Conservation (phyloP, 169 alveolate genomes). For the Eimeria brunetti region DNA sequence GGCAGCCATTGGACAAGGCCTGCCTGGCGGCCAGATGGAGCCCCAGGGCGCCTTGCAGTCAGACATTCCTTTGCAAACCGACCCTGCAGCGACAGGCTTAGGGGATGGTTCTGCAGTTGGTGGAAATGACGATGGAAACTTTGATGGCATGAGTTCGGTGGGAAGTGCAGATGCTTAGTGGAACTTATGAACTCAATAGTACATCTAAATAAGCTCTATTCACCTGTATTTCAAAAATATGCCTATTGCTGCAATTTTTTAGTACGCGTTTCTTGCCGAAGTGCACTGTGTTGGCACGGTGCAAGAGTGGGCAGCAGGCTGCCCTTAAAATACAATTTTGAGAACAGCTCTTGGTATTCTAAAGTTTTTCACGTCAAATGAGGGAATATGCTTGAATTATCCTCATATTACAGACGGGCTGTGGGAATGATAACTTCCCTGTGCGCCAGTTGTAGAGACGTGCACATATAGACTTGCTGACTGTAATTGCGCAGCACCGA, state of each 20-base stretch:
- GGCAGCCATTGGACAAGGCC: conserved; percentile 27
- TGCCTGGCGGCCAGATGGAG: background rate
- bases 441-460: background rate
- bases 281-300: background rate
- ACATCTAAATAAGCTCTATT: background rate
- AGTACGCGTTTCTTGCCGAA: background rate
- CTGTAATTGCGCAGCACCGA: background rate
- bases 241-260: background rate
- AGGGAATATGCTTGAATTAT: background rate
- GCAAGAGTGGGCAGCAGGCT: background rate
- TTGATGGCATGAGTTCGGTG: conserved; percentile 41
- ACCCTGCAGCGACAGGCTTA: background rate
- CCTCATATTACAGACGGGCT: background rate
- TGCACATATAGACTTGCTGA: background rate
- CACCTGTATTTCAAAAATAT: background rate
- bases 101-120: conserved; percentile 11
- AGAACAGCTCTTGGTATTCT: background rate
- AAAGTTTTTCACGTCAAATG: background rate
- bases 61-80: background rate
- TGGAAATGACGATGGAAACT: conserved; percentile 38
- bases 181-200: background rate
- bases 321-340: background rate
- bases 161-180: conserved; percentile 65
- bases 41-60: background rate
- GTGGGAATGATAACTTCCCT: background rate